These are phyloP conservation scores for Chloropicon primus DNA, from an alignment of 139 green algal species.

Conservation along the genomic window DNA sequence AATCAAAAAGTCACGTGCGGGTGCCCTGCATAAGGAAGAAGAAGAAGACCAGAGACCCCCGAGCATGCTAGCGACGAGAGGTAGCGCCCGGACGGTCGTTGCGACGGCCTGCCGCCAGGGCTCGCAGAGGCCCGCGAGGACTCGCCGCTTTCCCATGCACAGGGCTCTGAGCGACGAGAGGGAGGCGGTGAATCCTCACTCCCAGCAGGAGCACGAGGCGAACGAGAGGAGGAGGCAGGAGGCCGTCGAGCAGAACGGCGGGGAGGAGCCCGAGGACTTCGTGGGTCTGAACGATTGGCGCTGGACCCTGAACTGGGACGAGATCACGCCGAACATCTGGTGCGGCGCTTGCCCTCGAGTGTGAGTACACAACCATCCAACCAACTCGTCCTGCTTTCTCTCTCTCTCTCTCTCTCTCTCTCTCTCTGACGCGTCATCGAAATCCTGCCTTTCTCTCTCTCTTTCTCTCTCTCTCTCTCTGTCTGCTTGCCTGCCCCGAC, in stretches of 20 bases:
- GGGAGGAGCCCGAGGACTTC: neutral
- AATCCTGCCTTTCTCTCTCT: neutral
- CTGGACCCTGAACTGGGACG: constrained; percentile 40
- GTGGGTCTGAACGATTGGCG: constrained; percentile 13
- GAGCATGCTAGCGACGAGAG: no score
- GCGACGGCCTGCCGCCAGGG: neutral
- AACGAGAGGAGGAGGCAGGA: neutral
- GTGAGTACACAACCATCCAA: neutral
- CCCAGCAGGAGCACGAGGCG: neutral
- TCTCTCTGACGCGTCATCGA: no score
- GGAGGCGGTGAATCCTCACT: neutral
- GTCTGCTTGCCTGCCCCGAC: neutral
- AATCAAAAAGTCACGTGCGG: no score
- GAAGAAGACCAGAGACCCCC: no score
- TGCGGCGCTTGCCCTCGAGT: constrained; percentile 8
- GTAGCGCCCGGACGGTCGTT: no score
- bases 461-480: neutral
- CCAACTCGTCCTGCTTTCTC: neutral
- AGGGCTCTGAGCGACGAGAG: neutral
- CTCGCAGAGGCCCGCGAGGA: neutral
- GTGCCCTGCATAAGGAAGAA: no score
- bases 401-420: neutral
- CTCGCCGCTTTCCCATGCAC: neutral
- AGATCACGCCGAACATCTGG: constrained; percentile 22
- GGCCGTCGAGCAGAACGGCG: neutral